These are phyloP conservation scores for Saraca asoca DNA, from an alignment of 331 rosid genomes.

Conservation along the genomic window DNA sequence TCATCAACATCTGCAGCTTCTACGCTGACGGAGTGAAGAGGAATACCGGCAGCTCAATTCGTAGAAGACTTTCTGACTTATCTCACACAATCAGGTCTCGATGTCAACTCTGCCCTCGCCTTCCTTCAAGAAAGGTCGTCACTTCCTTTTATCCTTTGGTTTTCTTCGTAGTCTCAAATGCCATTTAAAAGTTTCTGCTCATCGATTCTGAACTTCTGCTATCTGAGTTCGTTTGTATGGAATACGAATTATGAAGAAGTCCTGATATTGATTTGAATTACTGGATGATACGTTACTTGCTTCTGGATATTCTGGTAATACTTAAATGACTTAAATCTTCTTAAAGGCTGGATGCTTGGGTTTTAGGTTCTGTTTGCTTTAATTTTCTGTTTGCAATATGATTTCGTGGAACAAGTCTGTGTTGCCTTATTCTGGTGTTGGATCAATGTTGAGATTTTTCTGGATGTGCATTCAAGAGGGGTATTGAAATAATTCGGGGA, in stretches of 20 bases:
- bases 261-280: not conserved
- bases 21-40: conserved; percentile 63
- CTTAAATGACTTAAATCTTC: not conserved
- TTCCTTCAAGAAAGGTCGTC: conserved; percentile 69
- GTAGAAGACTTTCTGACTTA: conserved; percentile 77
- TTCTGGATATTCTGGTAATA: not conserved
- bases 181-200: not conserved
- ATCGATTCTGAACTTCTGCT: not conserved
- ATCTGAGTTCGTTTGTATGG: no score
- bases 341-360: not conserved
- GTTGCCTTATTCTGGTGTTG: not conserved
- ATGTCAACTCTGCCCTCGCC: conserved; percentile 67
- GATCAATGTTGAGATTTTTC: not conserved
- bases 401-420: not conserved
- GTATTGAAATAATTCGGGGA: not conserved
- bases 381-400: not conserved
- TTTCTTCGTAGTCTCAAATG: not conserved
- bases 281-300: not conserved
- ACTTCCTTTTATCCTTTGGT: not conserved
- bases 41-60: conserved; percentile 83
- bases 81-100: conserved; percentile 62
- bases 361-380: conserved; percentile 3
- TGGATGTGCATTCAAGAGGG: not conserved
- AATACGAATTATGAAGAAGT: not conserved
- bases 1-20: conserved; percentile 38